Conservation (phyloP, 164 flowering plant genomes). For the Buxus sempervirens region DNA sequence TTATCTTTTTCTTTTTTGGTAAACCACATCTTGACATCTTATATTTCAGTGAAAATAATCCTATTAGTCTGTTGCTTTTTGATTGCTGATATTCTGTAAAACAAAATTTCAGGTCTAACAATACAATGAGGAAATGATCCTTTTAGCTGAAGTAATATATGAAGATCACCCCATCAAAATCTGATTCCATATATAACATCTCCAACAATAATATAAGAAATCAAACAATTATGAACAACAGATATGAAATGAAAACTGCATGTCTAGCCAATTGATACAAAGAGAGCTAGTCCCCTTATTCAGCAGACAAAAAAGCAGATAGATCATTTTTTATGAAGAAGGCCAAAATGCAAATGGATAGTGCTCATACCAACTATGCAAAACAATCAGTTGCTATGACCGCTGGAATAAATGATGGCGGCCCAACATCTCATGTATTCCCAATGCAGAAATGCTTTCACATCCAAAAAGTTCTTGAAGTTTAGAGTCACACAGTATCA, state of each 20-base stretch:
- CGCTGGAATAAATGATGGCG: conserved; percentile 55
- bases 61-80: no score
- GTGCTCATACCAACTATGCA: conserved; percentile 25
- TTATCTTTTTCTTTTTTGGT: no score
- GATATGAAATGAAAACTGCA: neutral
- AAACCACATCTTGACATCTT: no score
- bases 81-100: no score
- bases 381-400: conserved; percentile 22
- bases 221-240: no score
- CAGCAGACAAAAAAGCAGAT: neutral
- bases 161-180: no score
- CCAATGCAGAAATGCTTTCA: conserved; percentile 65
- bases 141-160: no score
- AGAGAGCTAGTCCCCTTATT: neutral
- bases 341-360: neutral
- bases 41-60: no score
- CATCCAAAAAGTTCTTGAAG: conserved; percentile 82
- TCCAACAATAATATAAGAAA: no score
- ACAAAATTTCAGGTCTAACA: no score
- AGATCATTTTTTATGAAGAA: neutral
- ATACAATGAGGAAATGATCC: no score
- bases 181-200: no score
- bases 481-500: conserved; percentile 66
- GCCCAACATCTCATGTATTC: conserved; percentile 57
- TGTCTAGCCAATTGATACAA: neutral